Evolutionary conservation across 176 grass and related monocot species (phyloP).

Genomic region (Rhynchospora tenuis): DNA sequence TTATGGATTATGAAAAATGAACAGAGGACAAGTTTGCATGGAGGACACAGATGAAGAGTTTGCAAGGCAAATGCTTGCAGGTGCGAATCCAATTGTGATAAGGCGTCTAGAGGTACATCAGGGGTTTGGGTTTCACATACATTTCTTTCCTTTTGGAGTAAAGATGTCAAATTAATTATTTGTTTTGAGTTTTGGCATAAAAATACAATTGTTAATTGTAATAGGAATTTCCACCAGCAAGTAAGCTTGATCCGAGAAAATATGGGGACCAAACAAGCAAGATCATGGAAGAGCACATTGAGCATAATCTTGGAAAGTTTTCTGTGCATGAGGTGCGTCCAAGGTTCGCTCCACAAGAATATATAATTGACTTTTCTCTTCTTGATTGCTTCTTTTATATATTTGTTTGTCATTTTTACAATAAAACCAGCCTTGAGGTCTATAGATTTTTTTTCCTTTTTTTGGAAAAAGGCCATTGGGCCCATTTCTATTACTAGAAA

Average conservation of each 20-base stretch:
- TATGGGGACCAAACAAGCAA: neutral
- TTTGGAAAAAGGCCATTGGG: too few species aligned
- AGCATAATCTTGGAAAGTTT: too few species aligned
- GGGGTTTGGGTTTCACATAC: neutral
- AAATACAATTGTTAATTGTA: neutral
- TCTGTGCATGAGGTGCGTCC: too few species aligned
- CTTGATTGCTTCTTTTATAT: neutral
- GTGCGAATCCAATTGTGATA: slow-evolving; percentile 71
- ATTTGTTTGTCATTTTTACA: neutral
- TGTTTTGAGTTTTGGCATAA: neutral
- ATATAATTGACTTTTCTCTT: slow-evolving; percentile 10
- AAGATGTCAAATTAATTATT: neutral
- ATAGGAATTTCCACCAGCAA: slow-evolving; percentile 66
- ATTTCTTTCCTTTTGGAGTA: neutral
- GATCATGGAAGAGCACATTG: too few species aligned
- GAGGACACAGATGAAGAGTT: slow-evolving; percentile 85
- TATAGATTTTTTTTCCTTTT: neutral
- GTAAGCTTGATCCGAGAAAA: slow-evolving; percentile 44
- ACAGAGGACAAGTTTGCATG: slow-evolving; percentile 51
- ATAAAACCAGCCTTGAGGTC: neutral
- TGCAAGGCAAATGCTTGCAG: slow-evolving; percentile 73
- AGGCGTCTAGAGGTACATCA: slow-evolving; percentile 46
- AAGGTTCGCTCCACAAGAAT: too few species aligned
- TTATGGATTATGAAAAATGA: neutral
- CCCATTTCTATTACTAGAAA: too few species aligned